Conservation (phyloP, 805 yeast species). For the Monosporozyma servazzii region DNA sequence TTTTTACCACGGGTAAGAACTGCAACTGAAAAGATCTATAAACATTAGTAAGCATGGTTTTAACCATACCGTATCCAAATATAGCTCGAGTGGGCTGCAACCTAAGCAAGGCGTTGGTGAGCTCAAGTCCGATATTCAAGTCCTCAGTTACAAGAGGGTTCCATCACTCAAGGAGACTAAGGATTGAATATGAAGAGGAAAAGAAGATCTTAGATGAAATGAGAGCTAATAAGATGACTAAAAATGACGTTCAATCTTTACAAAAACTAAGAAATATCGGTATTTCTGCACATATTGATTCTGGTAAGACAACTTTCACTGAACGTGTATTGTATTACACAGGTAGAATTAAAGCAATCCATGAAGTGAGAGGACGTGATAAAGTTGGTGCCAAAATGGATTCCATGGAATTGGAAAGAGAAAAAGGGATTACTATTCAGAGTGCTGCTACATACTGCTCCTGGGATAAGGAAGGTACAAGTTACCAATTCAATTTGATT, state of each 20-base stretch:
- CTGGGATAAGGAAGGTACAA: slow-evolving; percentile 67
- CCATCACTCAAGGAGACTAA: slow-evolving; percentile 9
- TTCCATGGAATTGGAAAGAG: slow-evolving; percentile 96
- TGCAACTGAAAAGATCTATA: not conserved
- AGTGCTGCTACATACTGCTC: slow-evolving; percentile 98
- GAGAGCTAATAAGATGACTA: slow-evolving; percentile 35
- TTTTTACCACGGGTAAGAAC: not conserved
- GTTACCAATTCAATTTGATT: slow-evolving; percentile 85
- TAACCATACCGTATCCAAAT: not conserved
- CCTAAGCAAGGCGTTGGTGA: not conserved
- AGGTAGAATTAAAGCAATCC: slow-evolving; percentile 93
- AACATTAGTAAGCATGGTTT: not conserved
- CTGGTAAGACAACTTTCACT: slow-evolving; percentile 96
- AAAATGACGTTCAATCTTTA: slow-evolving; percentile 43
- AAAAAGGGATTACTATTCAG: slow-evolving; percentile 97
- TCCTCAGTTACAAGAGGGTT: slow-evolving; percentile 4
- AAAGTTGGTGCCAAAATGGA: slow-evolving; percentile 99
- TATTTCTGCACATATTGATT: slow-evolving; percentile 95
- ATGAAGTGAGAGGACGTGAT: slow-evolving; percentile 94
- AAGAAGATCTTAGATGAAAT: slow-evolving; percentile 57
- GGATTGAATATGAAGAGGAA: slow-evolving; percentile 58
- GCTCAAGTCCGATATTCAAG: not conserved
- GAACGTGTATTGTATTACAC: slow-evolving; percentile 95
- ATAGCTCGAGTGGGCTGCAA: not conserved
- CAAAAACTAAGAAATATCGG: slow-evolving; percentile 82